Evolutionary conservation across 176 grass and related monocot genomes (phyloP).

Genomic region (Pharus latifolius): DNA sequence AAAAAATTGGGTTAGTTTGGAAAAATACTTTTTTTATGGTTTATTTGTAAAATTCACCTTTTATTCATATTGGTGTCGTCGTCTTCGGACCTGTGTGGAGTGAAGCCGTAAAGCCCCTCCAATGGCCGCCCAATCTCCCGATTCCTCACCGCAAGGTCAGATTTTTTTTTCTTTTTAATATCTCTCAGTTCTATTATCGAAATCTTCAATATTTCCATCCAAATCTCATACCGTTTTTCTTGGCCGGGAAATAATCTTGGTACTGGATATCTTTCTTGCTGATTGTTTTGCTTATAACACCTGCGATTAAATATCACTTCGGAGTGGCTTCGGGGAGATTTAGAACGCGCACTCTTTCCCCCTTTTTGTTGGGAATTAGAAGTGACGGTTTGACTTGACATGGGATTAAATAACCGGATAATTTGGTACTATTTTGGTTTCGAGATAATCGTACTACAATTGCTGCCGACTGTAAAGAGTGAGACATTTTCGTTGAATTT

Average conservation of each 20-base stretch:
- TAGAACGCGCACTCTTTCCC: too few relatives aligned
- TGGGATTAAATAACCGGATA: neutral
- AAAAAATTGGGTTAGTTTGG: too few relatives aligned
- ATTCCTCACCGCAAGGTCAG: conserved; percentile 18
- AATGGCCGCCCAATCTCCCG: conserved; percentile 22
- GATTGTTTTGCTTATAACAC: too few relatives aligned
- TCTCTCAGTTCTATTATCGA: neutral
- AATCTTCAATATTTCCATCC: neutral
- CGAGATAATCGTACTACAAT: too few relatives aligned
- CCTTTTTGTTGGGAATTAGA: neutral
- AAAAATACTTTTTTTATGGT: too few relatives aligned
- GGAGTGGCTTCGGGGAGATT: neutral
- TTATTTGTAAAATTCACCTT: too few relatives aligned
- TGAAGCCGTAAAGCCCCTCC: neutral
- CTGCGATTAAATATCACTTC: neutral
- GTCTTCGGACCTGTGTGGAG: too few relatives aligned
- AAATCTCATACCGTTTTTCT: neutral
- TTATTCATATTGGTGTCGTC: too few relatives aligned
- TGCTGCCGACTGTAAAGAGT: neutral
- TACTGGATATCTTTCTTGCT: too few relatives aligned
- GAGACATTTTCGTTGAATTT: too few relatives aligned
- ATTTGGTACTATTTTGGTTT: too few relatives aligned
- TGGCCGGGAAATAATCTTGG: neutral
- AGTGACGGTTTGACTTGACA: neutral
- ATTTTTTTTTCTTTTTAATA: neutral